A percentile compares a stretch with the other conserved stretches of the same genome.
Evolutionary conservation across 108 stramenopile species (phyloP).

Genomic region (Fistulifera solaris): DNA sequence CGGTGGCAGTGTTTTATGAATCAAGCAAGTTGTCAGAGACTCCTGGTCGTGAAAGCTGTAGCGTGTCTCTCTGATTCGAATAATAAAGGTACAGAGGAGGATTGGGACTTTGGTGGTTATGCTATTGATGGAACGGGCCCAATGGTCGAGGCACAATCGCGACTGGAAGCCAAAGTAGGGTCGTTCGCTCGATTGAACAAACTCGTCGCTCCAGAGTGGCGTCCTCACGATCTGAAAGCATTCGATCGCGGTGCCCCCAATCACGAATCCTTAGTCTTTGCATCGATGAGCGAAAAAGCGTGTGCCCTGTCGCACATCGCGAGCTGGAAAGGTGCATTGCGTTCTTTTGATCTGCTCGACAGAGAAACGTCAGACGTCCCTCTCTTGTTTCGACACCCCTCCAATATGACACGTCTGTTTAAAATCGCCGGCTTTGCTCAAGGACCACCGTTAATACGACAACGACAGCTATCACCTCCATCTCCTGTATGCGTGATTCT

Average conservation of each 20-base stretch:
- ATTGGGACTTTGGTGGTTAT: constrained; percentile 31
- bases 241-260: constrained; percentile 64
- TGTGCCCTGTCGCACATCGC: constrained; percentile 72
- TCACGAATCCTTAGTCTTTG: constrained; percentile 30
- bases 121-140: constrained; percentile 61
- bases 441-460: constrained; percentile 26
- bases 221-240: constrained; percentile 59
- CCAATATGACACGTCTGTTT: constrained; percentile 19
- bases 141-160: constrained; percentile 22
- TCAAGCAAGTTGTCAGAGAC: constrained; percentile 35
- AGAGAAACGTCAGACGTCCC: neutral
- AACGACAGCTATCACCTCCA: constrained; percentile 23
- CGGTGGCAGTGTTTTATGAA: constrained; percentile 41
- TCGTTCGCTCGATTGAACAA: constrained; percentile 15
- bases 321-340: constrained; percentile 46
- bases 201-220: constrained; percentile 50
- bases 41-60: constrained; percentile 47
- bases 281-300: constrained; percentile 48
- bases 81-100: neutral
- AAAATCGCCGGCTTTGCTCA: constrained; percentile 60
- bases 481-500: constrained; percentile 64
- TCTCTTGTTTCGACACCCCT: constrained; percentile 5
- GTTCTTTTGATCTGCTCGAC: constrained; percentile 9
- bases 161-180: constrained; percentile 24
- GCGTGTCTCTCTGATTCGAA: constrained; percentile 12